Evolutionary conservation across 495 filamentous ascomycete species (phyloP), one percentile per base, ranked within the genome.

Genomic region (Pyronema domesticum): DNA sequence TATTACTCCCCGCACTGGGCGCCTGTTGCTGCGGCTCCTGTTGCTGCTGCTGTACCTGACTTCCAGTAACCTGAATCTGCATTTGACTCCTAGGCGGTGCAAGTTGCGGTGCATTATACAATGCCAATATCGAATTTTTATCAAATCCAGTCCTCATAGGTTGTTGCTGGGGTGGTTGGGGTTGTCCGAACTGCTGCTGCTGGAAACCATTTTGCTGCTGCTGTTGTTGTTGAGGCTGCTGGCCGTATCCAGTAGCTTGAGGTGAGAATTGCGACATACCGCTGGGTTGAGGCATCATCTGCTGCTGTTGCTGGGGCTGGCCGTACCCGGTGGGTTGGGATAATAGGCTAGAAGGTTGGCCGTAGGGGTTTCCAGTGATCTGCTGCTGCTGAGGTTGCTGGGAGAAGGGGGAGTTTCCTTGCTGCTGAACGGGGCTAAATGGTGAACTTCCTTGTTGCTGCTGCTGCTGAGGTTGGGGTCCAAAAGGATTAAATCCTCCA

Each of bases 111-210:
- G 86, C 74, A 65, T 81, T 82, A 69, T 89, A 98, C 5, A 98
- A 69, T 10, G 88, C 84, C 56, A 98, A 75, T 60, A 98, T 96
- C 46, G 80, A 81, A 9, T 77, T 78, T 60, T 94, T 98, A 64
- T 94, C 80, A 60, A 76, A 67, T 33, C 74, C 75, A 18, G 69
- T 69, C 71, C 39, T 65, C 23, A 30, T 30, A 5, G 23, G 67
- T n/a, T 58, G 65, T 30, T 62, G 56, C 30, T 65, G 66, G 54
- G 69, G 68, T 18, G 65, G 62, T 42, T 61, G 65, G 33, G 39
- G 63, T 36, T 59, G 58, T 39, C 61, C 46, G 0, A 50, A 36
- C 15, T 59, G 57, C 33, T 35, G 54, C 40, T 37, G 44, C 11
- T 53, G 43, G 19, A 18, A 37, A 17, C 56, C 45, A 17, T 62